Evolutionary conservation across 805 yeast species (phyloP).

Genomic region (Candida railenensis): DNA sequence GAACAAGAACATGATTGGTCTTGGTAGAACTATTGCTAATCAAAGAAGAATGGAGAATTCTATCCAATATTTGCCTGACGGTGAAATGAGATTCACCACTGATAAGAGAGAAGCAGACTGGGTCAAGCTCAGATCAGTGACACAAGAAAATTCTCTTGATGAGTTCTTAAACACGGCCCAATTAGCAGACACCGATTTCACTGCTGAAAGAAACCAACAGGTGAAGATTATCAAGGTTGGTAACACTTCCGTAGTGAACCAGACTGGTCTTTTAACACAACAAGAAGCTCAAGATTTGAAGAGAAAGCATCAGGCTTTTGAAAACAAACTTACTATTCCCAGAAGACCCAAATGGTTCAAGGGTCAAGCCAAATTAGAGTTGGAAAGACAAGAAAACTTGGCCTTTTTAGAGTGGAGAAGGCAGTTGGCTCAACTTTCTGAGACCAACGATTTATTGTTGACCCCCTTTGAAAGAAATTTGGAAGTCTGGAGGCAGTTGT

Average conservation of each 20-base stretch:
- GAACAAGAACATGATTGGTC: conserved; percentile 79
- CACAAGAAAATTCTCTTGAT: conserved; percentile 91
- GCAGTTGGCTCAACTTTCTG: conserved; percentile 79
- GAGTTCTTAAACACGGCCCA: conserved; percentile 95
- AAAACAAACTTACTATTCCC: conserved; percentile 77
- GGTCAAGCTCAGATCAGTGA: conserved; percentile 89
- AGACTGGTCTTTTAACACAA: conserved; percentile 52
- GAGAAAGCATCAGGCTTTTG: conserved; percentile 64
- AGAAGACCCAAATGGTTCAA: conserved; percentile 87
- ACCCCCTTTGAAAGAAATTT: conserved; percentile 97
- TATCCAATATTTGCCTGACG: conserved; percentile 75
- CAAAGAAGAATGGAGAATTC: conserved; percentile 68
- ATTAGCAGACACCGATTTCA: conserved; percentile 92
- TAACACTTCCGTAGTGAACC: conserved; percentile 39
- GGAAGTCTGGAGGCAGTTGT: conserved; percentile 97
- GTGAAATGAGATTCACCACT: conserved; percentile 86
- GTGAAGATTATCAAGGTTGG: conserved; percentile 83
- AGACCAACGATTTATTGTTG: conserved; percentile 76
- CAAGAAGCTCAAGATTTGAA: conserved; percentile 66
- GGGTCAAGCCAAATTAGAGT: conserved; percentile 66
- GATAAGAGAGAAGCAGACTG: conserved; percentile 81
- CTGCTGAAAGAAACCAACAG: conserved; percentile 82
- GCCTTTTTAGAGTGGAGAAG: conserved; percentile 95
- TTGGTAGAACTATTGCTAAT: conserved; percentile 81
- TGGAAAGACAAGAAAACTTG: conserved; percentile 84